Evolutionary conservation across 2,329 filamentous ascomycete species (phyloP).

Genomic region (Talaromyces islandicus): DNA sequence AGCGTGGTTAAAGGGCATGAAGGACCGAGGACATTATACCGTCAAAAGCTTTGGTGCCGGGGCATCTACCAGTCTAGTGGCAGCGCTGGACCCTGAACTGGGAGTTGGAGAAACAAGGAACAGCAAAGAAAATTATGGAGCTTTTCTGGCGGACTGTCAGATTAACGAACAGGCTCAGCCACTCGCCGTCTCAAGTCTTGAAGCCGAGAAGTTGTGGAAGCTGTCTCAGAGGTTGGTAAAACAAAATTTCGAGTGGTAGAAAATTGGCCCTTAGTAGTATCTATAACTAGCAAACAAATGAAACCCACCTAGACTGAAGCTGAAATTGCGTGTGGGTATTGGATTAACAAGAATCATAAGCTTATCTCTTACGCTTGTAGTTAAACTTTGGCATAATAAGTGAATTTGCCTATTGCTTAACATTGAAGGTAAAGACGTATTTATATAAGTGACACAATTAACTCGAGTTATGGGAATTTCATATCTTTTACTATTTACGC

Average conservation of each 20-base stretch:
- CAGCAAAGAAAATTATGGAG: constrained; percentile 23
- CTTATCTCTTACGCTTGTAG: too few relatives aligned
- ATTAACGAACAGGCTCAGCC: constrained; percentile 24
- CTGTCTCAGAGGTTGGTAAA: constrained; percentile 42
- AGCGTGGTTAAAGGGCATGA: constrained; percentile 20
- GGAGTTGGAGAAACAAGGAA: constrained; percentile 11
- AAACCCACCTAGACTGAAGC: too few relatives aligned
- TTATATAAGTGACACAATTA: too few relatives aligned
- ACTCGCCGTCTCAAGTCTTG: constrained; percentile 18
- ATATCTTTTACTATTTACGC: too few relatives aligned
- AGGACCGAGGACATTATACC: constrained; percentile 3
- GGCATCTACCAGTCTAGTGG: constrained; percentile 37
- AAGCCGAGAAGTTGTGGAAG: constrained; percentile 41
- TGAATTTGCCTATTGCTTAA: too few relatives aligned
- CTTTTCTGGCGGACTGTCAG: constrained; percentile 40
- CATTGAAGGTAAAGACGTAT: too few relatives aligned
- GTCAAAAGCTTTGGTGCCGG: constrained; percentile 38
- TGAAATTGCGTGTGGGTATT: too few relatives aligned
- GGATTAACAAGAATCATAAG: too few relatives aligned
- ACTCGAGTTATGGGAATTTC: too few relatives aligned
- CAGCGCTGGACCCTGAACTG: constrained; percentile 39
- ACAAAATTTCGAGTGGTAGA: constrained; percentile 25
- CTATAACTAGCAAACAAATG: too few relatives aligned
- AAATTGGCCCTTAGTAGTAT: not conserved
- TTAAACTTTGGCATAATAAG: too few relatives aligned